These are phyloP conservation scores for Aquilaria yunnanensis DNA, from an alignment of 345 rosid species.

Conservation along the genomic window DNA sequence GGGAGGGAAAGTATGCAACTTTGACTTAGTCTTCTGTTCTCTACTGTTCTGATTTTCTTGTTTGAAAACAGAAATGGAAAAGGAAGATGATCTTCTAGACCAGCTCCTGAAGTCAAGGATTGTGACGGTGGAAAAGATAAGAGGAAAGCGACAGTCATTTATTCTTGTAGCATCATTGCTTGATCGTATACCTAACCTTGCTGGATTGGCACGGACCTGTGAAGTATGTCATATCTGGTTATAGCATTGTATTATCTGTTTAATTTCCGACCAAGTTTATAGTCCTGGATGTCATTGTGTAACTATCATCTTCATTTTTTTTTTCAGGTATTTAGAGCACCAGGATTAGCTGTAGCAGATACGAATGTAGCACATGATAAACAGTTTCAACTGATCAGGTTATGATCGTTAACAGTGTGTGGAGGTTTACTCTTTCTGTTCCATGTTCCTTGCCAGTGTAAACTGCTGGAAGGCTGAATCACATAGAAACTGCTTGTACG, in stretches of 20 bases:
- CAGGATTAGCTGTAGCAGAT: constrained; percentile 73
- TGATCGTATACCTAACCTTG: constrained; percentile 94
- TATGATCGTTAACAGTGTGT: constrained; percentile 4
- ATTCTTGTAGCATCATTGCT: constrained; percentile 86
- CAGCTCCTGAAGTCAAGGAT: constrained; percentile 68
- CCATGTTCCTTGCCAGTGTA: neutral
- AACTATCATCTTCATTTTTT: constrained; percentile 6
- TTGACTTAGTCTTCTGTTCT: neutral
- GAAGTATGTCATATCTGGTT: constrained; percentile 44
- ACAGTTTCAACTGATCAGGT: constrained; percentile 97
- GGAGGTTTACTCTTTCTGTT: constrained; percentile 8
- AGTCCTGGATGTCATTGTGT: too few species aligned
- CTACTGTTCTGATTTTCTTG: constrained; percentile 9
- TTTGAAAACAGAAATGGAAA: constrained; percentile 64
- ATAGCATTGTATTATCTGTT: neutral
- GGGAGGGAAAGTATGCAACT: neutral
- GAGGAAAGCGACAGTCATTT: constrained; percentile 65
- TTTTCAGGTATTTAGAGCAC: constrained; percentile 74
- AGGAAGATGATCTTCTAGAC: constrained; percentile 72
- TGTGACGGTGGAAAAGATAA: constrained; percentile 47
- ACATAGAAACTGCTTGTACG: neutral
- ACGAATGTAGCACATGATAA: constrained; percentile 61
- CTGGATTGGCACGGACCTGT: constrained; percentile 93
- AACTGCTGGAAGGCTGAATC: neutral
- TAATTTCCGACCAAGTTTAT: neutral